Base-by-base conservation (phyloP, 805 yeast species). In the Yarrowia sp. region DNA sequence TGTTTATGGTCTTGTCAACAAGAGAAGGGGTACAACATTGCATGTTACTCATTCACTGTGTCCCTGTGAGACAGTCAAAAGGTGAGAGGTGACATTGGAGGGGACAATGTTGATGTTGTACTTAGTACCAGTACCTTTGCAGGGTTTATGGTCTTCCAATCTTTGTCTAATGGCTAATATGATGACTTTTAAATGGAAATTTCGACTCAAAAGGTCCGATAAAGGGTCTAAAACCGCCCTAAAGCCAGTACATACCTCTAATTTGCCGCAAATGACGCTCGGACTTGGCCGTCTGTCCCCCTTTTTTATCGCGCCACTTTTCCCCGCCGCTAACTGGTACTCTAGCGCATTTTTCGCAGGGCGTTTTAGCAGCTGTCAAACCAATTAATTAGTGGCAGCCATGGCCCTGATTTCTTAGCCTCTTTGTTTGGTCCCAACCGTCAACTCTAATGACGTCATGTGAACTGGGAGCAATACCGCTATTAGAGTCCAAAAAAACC, bases 391-490 rank as follows among this genome's bases (percentile, higher is more conserved):
- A 17, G 52, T 46, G n/a, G 30, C 30, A 30, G n/a, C n/a, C 22
- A n/a, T 24, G 35, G 52, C 52, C 52, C 52, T 46, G 52, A 30
- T 16, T 28, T 46, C 22, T 46, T 46, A 14, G 24, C 7, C 12
- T 17, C 33, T 11, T 28, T 46, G 16, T 17, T 30, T 30, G 38
- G 24, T 48, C 35, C 38, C 38, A 48, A 32, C 54, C 54, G 54
- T 48, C 21, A 48, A 48, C 54, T 48, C 32, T 26, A 48, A 48
- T 48, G 38, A 32, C 38, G 54, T 48, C 54, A 48, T 48, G 54
- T 48, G 52, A 46, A 36, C 33, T 26, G 32, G 32, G 49, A 26
- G 49, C 49, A 44, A 26, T 10, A 43, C 12, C 11, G 17, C n/a
- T n/a, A n/a, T n/a, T n/a, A n/a, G n/a, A n/a, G n/a, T n/a, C n/a